Conservation (phyloP, 345 rosid species). For the Lepidium sativum region DNA sequence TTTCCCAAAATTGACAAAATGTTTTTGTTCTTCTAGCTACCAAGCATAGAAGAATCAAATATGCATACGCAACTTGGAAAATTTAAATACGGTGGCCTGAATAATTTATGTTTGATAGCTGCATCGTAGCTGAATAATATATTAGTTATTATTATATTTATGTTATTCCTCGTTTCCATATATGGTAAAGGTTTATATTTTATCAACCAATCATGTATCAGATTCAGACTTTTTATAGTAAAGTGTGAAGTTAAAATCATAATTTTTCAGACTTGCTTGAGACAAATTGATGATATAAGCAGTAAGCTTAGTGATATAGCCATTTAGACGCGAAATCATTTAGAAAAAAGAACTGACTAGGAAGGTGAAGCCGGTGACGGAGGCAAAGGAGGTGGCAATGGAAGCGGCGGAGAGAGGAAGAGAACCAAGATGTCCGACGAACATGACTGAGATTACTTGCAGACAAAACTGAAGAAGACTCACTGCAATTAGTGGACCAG, state of each 20-base stretch:
- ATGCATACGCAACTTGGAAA: neutral
- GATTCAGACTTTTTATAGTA: neutral
- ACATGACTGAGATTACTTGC: slow-evolving; percentile 37
- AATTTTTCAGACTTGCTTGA: neutral
- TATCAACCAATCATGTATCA: neutral
- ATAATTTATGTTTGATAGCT: neutral
- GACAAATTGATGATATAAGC: neutral
- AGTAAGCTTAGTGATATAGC: neutral
- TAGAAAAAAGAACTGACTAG: slow-evolving; percentile 17
- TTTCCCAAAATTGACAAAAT: neutral
- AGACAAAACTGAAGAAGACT: slow-evolving; percentile 23
- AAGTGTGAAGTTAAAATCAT: neutral
- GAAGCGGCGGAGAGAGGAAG: slow-evolving; percentile 41
- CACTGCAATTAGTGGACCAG: slow-evolving; percentile 16
- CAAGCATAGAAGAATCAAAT: neutral
- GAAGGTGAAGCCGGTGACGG: slow-evolving; percentile 41
- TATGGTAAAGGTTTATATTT: neutral
- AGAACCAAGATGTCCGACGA: slow-evolving; percentile 62
- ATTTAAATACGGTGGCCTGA: neutral
- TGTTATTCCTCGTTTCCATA: neutral
- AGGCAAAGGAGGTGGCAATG: slow-evolving; percentile 43
- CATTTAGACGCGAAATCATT: neutral
- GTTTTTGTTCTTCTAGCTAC: neutral
- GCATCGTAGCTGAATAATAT: neutral
- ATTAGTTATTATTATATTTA: neutral